These are phyloP conservation scores for Gossypium arboreum DNA, from an alignment of 345 rosid species.

Conservation along the genomic window DNA sequence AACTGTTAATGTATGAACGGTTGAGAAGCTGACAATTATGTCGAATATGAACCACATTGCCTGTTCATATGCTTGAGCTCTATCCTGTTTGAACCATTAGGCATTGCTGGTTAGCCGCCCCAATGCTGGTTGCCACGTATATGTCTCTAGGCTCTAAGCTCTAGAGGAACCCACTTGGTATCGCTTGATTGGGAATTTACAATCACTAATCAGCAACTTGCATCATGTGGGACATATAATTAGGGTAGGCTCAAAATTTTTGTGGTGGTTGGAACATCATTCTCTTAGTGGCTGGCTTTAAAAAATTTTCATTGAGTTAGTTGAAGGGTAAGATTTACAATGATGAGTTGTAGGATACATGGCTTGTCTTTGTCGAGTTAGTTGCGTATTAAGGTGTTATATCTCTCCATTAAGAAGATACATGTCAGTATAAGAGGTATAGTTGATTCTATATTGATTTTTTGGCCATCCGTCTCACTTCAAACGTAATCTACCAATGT, in stretches of 20 bases:
- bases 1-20: conserved; percentile 14
- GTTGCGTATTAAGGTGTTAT: too few relatives aligned
- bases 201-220: conserved; percentile 4
- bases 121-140: neutral
- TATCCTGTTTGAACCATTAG: too few relatives aligned
- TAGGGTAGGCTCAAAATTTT: neutral
- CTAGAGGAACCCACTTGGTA: neutral
- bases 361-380: too few relatives aligned
- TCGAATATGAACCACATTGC: neutral
- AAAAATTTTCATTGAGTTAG: conserved; percentile 2
- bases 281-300: conserved; percentile 14
- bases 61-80: neutral
- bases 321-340: neutral
- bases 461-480: too few relatives aligned
- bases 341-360: too few relatives aligned
- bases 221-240: conserved; percentile 2
- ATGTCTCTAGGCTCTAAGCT: neutral
- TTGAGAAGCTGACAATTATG: neutral
- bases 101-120: neutral
- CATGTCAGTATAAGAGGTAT: too few relatives aligned
- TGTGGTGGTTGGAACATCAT: conserved; percentile 23
- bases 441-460: too few relatives aligned
- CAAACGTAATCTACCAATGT: too few relatives aligned
- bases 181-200: neutral
- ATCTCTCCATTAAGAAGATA: too few relatives aligned